Evolutionary conservation across 108 stramenopile species (phyloP).

Genomic region (Discostella stelligeroides): DNA sequence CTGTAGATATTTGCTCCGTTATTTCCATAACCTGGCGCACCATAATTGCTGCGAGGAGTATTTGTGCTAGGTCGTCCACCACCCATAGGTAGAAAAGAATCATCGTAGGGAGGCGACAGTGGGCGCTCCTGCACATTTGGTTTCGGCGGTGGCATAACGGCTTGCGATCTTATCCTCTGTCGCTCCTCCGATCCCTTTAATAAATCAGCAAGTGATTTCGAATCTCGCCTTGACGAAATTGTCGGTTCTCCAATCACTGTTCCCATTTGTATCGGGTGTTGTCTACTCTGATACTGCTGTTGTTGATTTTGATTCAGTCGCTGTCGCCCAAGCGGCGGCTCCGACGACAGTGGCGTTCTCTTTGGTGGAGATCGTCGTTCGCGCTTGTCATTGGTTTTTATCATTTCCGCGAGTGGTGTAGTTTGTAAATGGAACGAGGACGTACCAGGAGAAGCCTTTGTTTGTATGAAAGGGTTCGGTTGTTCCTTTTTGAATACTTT

Average conservation of each 20-base stretch:
- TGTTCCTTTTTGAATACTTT: constrained; percentile 11
- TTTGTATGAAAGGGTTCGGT: constrained; percentile 9
- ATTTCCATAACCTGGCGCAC: too few species aligned
- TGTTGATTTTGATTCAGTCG: constrained; percentile 16
- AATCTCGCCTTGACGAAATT: not conserved
- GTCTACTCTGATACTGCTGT: not conserved
- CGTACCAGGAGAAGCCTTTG: not conserved
- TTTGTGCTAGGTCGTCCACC: too few species aligned
- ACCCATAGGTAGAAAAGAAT: constrained; percentile 18
- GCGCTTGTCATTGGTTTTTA: constrained; percentile 2
- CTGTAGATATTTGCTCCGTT: not conserved
- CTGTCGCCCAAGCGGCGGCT: constrained; percentile 22
- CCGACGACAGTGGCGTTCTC: constrained; percentile 27
- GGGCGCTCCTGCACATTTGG: constrained; percentile 22
- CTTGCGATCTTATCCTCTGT: constrained; percentile 21
- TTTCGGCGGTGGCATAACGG: constrained; percentile 24
- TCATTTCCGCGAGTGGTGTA: constrained; percentile 27
- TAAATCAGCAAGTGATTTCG: constrained; percentile 28
- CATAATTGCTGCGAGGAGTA: too few species aligned
- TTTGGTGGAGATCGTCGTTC: constrained; percentile 3
- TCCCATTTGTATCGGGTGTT: not conserved
- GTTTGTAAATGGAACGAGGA: constrained; percentile 3
- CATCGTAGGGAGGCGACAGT: constrained; percentile 26
- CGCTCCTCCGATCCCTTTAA: constrained; percentile 34
- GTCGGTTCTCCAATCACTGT: constrained; percentile 24